Conservation (phyloP, 768 basidiomycete species). For the Lactarius deliciosus region DNA sequence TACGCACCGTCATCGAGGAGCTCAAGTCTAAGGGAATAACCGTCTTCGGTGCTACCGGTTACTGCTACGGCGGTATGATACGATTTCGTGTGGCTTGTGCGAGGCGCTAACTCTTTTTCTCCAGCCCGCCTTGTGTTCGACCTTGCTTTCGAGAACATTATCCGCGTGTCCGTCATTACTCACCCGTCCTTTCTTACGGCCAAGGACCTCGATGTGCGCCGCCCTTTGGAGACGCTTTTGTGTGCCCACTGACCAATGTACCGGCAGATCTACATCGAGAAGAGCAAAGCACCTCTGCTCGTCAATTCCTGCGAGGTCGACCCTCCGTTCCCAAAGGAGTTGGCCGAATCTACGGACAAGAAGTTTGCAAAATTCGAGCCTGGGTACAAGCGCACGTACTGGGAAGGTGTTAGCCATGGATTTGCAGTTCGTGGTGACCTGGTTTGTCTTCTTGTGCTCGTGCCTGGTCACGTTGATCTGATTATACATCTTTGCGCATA, state of each 20-base stretch:
- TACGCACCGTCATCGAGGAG: constrained; percentile 32
- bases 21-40: constrained; percentile 38
- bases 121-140: constrained; percentile 31
- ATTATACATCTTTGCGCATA: constrained; percentile 28
- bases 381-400: constrained; percentile 41
- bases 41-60: constrained; percentile 34
- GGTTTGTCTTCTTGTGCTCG: constrained; percentile 23
- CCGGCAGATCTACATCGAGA: constrained; percentile 36
- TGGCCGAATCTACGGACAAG: constrained; percentile 39
- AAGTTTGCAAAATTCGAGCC: constrained; percentile 41
- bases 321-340: constrained; percentile 36
- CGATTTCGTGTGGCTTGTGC: background rate
- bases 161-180: constrained; percentile 42
- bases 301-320: constrained; percentile 44
- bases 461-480: background rate
- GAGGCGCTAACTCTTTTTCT: background rate
- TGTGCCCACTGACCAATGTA: background rate
- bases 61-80: constrained; percentile 33
- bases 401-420: constrained; percentile 44
- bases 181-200: constrained; percentile 50
- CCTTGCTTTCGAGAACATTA: constrained; percentile 44
- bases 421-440: constrained; percentile 44
- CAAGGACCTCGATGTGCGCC: constrained; percentile 40
- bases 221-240: background rate
- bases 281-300: constrained; percentile 42